Conservation (phyloP, 2,329 filamentous ascomycete species). For the Ceratocystiopsis minuta region DNA sequence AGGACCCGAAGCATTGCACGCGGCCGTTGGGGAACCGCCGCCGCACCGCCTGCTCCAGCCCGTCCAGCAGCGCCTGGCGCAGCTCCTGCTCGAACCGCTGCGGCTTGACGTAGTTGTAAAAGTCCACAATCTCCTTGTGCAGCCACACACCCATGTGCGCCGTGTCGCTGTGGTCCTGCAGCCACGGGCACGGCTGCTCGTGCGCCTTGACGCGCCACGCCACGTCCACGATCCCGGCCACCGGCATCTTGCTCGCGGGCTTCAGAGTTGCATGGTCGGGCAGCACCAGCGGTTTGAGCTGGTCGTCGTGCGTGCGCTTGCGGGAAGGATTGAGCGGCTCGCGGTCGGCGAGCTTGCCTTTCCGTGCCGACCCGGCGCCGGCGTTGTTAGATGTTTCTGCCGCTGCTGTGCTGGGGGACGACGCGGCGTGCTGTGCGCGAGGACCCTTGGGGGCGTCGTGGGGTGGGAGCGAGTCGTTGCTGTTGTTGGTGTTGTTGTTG, state of each 20-base stretch:
- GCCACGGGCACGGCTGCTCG: conserved; percentile 45
- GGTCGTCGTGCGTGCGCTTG: conserved; percentile 58
- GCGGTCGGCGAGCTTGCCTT: neutral
- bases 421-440: neutral
- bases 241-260: conserved; percentile 28
- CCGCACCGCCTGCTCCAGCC: conserved; percentile 43
- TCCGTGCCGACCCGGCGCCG: too few species aligned
- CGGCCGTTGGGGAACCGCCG: conserved; percentile 40
- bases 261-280: conserved; percentile 34
- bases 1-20: conserved; percentile 76
- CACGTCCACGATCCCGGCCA: conserved; percentile 29
- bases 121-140: conserved; percentile 79
- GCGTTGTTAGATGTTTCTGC: too few species aligned
- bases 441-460: conserved; percentile 4
- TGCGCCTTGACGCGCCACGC: conserved; percentile 30
- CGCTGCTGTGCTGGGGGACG: neutral
- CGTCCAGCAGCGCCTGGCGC: conserved; percentile 52
- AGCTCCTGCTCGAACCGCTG: conserved; percentile 58
- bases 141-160: conserved; percentile 41
- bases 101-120: conserved; percentile 71
- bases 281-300: conserved; percentile 32
- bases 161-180: conserved; percentile 35
- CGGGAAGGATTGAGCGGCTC: conserved; percentile 23
- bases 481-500: neutral
- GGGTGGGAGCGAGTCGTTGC: neutral